Evolutionary conservation across 306 rosid genomes (phyloP).

Genomic region (Urtica urens): DNA sequence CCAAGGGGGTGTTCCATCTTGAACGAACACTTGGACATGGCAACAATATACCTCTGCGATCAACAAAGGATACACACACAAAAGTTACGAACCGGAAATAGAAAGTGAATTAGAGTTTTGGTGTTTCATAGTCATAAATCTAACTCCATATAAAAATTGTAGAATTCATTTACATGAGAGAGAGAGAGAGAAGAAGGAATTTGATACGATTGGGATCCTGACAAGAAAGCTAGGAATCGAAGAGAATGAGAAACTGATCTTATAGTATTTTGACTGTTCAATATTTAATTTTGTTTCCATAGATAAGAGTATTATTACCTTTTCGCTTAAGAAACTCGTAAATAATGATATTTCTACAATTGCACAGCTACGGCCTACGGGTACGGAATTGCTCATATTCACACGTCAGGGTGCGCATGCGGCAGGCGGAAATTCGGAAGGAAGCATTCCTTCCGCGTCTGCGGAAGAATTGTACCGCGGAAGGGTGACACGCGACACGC

Average conservation of each 20-base stretch:
- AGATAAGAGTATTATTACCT: too few relatives aligned
- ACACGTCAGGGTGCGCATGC: too few relatives aligned
- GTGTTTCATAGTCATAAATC: not conserved
- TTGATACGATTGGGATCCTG: constrained; percentile 9
- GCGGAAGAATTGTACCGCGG: too few relatives aligned
- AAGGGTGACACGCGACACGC: too few relatives aligned
- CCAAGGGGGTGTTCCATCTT: constrained; percentile 40
- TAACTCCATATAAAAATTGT: not conserved
- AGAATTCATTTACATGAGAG: constrained; percentile 4
- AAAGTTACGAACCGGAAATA: not conserved
- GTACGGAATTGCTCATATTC: too few relatives aligned
- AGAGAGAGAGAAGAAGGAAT: not conserved
- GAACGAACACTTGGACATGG: constrained; percentile 29
- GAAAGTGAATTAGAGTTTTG: constrained; percentile 8
- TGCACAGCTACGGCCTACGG: too few relatives aligned
- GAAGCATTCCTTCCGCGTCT: too few relatives aligned
- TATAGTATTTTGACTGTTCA: too few relatives aligned
- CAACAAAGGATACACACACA: not conserved
- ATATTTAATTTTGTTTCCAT: too few relatives aligned
- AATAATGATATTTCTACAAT: too few relatives aligned
- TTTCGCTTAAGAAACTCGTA: too few relatives aligned
- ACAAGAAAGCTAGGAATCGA: not conserved
- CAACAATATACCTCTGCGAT: constrained; percentile 15
- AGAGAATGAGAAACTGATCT: not conserved
- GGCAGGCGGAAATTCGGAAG: too few relatives aligned